These are phyloP conservation scores for Porodaedalea pini DNA, from an alignment of 1,284 basidiomycete species.

Conservation along the genomic window DNA sequence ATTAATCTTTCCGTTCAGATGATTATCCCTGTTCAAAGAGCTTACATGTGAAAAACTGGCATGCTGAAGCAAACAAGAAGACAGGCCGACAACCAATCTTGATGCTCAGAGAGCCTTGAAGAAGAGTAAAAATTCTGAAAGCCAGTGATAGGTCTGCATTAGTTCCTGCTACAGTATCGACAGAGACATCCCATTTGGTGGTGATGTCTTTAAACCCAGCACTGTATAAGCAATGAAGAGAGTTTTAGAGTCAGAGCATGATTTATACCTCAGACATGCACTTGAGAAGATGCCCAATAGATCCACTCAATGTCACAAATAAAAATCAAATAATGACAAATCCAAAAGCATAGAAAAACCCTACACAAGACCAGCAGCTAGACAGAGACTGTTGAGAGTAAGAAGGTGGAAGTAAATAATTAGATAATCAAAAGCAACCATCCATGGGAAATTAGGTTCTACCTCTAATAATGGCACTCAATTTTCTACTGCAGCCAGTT, in stretches of 20 bases:
- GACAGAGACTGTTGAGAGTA: constrained; percentile 1
- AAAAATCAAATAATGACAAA: not conserved
- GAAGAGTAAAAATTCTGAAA: constrained; percentile 11
- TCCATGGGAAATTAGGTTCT: not conserved
- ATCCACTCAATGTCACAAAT: not conserved
- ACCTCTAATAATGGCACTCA: constrained; percentile 13
- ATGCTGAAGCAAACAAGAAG: constrained; percentile 13
- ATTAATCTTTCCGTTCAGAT: not conserved
- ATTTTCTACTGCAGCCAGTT: constrained; percentile 18
- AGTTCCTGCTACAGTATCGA: constrained; percentile 2
- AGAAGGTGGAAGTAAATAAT: not conserved
- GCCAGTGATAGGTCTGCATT: constrained; percentile 16
- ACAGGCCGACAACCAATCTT: constrained; percentile 13
- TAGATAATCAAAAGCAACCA: not conserved
- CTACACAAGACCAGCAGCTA: constrained; percentile 11
- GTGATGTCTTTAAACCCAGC: constrained; percentile 15
- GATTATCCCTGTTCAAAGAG: not conserved
- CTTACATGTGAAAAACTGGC: constrained; percentile 13
- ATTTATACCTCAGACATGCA: not conserved
- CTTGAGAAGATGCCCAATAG: constrained; percentile 11
- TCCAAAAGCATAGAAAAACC: not conserved
- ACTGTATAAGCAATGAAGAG: not conserved
- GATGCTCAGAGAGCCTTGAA: constrained; percentile 15
- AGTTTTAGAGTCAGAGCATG: not conserved
- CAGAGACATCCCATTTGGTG: constrained; percentile 5